Base-by-base conservation (phyloP, 1,284 basidiomycete species). In the Fomitopsis palustris region DNA sequence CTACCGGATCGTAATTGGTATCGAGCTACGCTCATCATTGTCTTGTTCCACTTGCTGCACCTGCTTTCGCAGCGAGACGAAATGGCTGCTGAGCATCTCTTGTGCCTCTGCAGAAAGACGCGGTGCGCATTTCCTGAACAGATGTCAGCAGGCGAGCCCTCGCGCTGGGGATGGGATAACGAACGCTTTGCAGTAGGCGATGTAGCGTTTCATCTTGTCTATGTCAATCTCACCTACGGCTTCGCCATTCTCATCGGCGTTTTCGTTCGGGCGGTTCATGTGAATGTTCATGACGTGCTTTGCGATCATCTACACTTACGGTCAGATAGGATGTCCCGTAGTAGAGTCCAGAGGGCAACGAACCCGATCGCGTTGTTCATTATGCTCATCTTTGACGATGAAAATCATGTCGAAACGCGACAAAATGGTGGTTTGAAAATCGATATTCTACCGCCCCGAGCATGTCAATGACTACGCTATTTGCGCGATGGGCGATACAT, bases 381-480 rank as follows among this genome's bases (percentile, higher is more conserved):
- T 95, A 74, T 99, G 97, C 70, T 98, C 96, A 70, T 99, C 97
- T 73, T 93, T 96, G 65, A 99, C 92, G 67, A 99, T 97, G 78
- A 99, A 99, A 70, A 99, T 99, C 97, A 99, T 98, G 72, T 99
- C 97, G 75, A 99, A 99, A 62, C 97, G 90, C 56, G 95, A 98
- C 75, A 99, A 75, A 69, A 99, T 98, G 1, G 97, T 99, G 2
- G 97, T 98, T 77, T 98, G 96, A 74, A 98, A 98, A 73, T 98
- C 96, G 61, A 98, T 98, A 72, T 98, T 98, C 91, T 95, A 64
- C 12, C 47, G 17, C 54, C 53, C 16, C 42, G 29, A n/a, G 38
- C 37, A 31, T 33, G 35, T 51, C 10, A 51, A 37, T 49, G 9
- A 17, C 37, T n/a, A 33, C 16, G 31, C 8, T 16, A 6, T 2